Conservation (phyloP, 179 eudicot species). For the Heliamphora pulchella region DNA sequence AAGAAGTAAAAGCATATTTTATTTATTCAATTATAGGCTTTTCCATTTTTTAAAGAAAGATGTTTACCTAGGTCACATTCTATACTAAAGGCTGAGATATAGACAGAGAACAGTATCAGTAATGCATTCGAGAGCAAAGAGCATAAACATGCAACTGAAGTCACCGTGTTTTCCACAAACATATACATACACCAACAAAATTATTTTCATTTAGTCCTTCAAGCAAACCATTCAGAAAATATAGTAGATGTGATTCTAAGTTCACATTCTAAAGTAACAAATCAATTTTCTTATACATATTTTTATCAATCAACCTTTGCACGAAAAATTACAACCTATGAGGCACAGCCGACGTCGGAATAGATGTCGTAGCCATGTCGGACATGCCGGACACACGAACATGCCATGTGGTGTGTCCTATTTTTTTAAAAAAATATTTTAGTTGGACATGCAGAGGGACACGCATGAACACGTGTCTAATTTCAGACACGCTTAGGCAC, state of each 20-base stretch:
- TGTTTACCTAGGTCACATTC: not conserved
- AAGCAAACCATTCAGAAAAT: not conserved
- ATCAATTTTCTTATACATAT: not conserved
- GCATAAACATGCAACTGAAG: not conserved
- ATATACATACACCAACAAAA: not conserved
- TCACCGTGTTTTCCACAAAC: not conserved
- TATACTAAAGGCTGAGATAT: not conserved
- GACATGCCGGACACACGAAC: no score
- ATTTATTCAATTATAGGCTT: not conserved
- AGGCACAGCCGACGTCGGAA: no score
- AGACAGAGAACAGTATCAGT: not conserved
- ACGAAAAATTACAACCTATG: no score
- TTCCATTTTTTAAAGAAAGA: no score
- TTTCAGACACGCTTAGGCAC: no score
- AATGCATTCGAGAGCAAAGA: not conserved
- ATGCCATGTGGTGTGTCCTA: no score
- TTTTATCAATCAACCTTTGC: no score
- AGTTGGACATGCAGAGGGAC: no score
- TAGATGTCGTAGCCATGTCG: no score
- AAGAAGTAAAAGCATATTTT: not conserved
- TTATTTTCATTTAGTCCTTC: not conserved
- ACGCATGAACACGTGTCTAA: no score
- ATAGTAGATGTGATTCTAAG: not conserved
- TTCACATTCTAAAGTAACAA: not conserved
- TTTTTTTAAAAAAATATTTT: no score